Evolutionary conservation across 2,329 filamentous ascomycete species (phyloP).

Genomic region (Trichoderma asperellum): DNA sequence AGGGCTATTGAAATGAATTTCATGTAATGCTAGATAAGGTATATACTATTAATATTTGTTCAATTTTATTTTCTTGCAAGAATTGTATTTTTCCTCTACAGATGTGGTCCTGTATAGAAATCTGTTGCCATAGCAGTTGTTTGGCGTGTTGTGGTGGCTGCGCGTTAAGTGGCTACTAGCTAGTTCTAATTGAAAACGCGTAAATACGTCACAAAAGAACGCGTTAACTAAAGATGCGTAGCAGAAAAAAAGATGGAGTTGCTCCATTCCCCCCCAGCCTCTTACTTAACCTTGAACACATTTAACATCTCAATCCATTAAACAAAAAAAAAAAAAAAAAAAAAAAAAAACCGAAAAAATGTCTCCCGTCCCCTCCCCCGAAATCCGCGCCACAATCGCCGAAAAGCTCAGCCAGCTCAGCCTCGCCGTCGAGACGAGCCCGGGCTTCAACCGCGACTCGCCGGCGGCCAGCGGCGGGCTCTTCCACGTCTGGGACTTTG

Average conservation of each 20-base stretch:
- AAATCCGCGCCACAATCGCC: constrained; percentile 36
- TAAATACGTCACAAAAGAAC: neutral
- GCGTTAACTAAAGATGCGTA: neutral
- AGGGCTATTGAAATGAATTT: neutral
- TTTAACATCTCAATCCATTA: no score
- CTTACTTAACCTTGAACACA: no score
- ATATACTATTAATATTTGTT: neutral
- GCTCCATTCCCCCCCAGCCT: no score
- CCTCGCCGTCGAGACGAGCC: constrained; percentile 39
- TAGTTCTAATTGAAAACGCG: neutral
- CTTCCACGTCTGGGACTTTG: constrained; percentile 49
- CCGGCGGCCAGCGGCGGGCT: constrained; percentile 41
- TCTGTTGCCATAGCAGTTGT: neutral
- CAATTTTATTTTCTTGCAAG: no score
- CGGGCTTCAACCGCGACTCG: constrained; percentile 36
- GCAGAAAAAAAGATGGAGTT: no score
- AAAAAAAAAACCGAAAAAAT: neutral
- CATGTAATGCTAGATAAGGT: neutral
- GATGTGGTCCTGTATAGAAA: no score
- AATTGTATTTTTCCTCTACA: neutral
- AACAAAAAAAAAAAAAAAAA: neutral
- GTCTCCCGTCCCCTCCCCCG: constrained; percentile 31
- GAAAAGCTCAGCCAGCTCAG: constrained; percentile 37
- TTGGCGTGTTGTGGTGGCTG: no score
- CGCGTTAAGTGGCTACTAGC: neutral